These are phyloP conservation scores for Volvox africanus DNA, from an alignment of 139 green algal species.

Conservation along the genomic window DNA sequence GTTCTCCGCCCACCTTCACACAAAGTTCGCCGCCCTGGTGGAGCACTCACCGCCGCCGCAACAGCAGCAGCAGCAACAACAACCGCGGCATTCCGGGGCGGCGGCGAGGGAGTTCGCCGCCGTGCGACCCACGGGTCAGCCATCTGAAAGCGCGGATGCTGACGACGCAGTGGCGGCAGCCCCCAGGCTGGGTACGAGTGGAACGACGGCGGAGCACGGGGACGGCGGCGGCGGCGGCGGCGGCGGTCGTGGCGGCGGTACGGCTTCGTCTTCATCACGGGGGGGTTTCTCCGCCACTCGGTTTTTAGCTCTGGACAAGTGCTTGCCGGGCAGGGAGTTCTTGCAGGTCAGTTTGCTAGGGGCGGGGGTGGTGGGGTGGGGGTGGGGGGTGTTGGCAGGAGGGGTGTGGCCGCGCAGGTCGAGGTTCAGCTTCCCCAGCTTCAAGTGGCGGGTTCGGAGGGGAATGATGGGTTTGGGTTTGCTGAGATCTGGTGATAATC, in stretches of 20 bases:
- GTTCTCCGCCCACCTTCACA: conserved; percentile 97
- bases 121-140: neutral
- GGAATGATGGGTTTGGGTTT: too few species aligned
- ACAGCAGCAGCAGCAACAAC: neutral
- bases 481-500: too few species aligned
- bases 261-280: neutral
- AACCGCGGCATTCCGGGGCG: neutral
- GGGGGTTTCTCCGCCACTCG: conserved; percentile 63
- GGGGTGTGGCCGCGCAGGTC: too few species aligned
- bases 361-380: neutral
- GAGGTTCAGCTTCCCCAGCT: neutral
- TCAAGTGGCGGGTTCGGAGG: too few species aligned
- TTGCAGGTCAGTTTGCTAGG: conserved; percentile 80
- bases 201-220: neutral
- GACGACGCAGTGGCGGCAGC: neutral
- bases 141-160: too few species aligned
- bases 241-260: too few species aligned
- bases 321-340: conserved; percentile 92
- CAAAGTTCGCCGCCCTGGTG: conserved; percentile 94
- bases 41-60: conserved; percentile 61
- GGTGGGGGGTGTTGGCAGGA: neutral
- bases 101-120: conserved; percentile 29
- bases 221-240: neutral
- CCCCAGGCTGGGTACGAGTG: neutral
- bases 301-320: conserved; percentile 99